These are phyloP conservation scores for Pseudophaeomoniella oleicola DNA, from an alignment of 2,329 filamentous ascomycete species.

Conservation along the genomic window DNA sequence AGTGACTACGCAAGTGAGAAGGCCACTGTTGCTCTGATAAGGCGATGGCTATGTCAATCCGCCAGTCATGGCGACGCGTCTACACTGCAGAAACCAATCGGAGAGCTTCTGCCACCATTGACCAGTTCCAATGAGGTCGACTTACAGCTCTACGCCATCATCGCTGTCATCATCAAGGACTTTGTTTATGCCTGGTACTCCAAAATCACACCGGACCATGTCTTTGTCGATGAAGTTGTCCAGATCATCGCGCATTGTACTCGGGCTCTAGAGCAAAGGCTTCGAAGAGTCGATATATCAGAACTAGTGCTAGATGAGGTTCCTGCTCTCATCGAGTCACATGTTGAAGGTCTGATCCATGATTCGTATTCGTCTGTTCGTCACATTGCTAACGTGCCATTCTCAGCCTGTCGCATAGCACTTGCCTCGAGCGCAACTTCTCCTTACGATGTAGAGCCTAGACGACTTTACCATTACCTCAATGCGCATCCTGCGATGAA, in stretches of 20 bases:
- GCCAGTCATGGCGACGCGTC: constrained; percentile 33
- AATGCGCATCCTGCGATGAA: constrained; percentile 68
- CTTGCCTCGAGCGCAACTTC: background rate
- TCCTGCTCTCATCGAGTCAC: constrained; percentile 63
- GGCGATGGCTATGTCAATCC: constrained; percentile 69
- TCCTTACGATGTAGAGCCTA: constrained; percentile 32
- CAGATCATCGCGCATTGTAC: constrained; percentile 89
- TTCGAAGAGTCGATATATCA: constrained; percentile 71
- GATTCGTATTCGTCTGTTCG: background rate
- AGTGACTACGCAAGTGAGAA: constrained; percentile 52
- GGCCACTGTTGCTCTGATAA: constrained; percentile 67
- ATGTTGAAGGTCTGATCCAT: constrained; percentile 53
- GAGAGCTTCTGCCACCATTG: constrained; percentile 74
- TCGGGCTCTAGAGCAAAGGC: constrained; percentile 68
- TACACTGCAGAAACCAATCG: constrained; percentile 52
- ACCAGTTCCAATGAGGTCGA: constrained; percentile 93
- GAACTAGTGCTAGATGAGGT: constrained; percentile 75
- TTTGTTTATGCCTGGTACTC: constrained; percentile 89
- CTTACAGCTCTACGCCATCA: constrained; percentile 78
- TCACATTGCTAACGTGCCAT: constrained; percentile 11
- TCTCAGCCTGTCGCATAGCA: constrained; percentile 1
- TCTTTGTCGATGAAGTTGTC: constrained; percentile 75
- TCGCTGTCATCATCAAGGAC: constrained; percentile 78
- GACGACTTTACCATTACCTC: constrained; percentile 67
- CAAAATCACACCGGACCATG: constrained; percentile 80